Conservation (phyloP, 169 alveolate genomes). For the Babesia divergens region DNA sequence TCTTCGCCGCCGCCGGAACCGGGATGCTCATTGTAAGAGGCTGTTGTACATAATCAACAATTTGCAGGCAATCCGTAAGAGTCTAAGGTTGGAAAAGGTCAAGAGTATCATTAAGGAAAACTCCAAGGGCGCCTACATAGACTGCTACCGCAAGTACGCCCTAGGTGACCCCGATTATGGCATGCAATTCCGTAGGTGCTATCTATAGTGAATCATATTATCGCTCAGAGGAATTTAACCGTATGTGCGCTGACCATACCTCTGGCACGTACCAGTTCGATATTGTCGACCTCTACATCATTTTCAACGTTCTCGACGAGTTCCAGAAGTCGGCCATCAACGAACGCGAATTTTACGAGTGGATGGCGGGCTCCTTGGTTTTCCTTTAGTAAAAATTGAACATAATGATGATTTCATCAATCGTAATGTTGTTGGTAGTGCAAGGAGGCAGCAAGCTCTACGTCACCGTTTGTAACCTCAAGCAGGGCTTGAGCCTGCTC, state of each 20-base stretch:
- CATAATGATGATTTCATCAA: background rate
- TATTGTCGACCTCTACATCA: conserved; percentile 82
- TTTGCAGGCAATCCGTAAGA: conserved; percentile 76
- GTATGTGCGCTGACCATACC: conserved; percentile 87
- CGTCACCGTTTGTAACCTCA: conserved; percentile 39
- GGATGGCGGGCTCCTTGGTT: conserved; percentile 82
- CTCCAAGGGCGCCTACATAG: conserved; percentile 83
- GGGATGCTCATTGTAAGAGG: conserved; percentile 79
- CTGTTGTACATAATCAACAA: background rate
- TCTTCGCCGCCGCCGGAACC: conserved; percentile 77
- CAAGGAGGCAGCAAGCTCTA: conserved; percentile 42
- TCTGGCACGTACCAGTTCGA: conserved; percentile 84
- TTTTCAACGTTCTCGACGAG: conserved; percentile 86
- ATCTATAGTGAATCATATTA: background rate
- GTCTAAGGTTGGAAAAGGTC: conserved; percentile 85
- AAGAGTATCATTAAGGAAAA: conserved; percentile 73
- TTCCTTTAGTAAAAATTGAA: conserved; percentile 15
- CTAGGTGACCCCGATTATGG: conserved; percentile 87
- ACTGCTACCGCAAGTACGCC: conserved; percentile 84
- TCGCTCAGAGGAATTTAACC: conserved; percentile 79
- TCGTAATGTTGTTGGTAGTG: conserved; percentile 11
- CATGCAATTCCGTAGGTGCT: conserved; percentile 80
- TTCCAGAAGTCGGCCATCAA: conserved; percentile 87
- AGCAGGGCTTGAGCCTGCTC: conserved; percentile 45
- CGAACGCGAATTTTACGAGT: conserved; percentile 85